Evolutionary conservation across 495 filamentous ascomycete genomes (phyloP).

Genomic region (Terfezia claveryi): DNA sequence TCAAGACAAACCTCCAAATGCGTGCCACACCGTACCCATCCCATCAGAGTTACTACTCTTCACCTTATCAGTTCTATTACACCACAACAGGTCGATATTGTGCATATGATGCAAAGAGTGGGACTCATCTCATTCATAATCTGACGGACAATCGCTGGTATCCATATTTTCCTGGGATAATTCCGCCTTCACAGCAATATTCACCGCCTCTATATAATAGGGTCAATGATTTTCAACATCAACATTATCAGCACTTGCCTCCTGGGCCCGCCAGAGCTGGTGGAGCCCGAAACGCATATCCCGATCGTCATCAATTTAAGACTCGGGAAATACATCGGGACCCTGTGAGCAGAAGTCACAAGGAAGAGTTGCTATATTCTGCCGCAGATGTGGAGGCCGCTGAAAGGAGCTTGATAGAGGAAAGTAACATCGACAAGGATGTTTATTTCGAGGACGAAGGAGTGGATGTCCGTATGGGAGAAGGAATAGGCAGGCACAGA

Average conservation of each 20-base stretch:
- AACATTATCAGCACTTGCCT: not conserved
- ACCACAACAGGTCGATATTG: not conserved
- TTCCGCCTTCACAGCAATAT: not conserved
- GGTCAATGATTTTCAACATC: not conserved
- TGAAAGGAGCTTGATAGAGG: not conserved
- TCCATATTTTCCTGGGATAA: not conserved
- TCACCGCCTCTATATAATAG: not conserved
- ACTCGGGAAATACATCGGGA: not conserved
- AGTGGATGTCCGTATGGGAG: not conserved
- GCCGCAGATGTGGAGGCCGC: not conserved
- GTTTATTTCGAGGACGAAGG: not conserved
- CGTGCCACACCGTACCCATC: too few relatives aligned
- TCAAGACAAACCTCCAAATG: too few relatives aligned
- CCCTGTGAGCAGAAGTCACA: not conserved
- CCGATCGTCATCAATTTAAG: not conserved
- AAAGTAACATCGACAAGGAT: not conserved
- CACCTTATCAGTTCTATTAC: not conserved
- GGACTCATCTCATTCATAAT: not conserved
- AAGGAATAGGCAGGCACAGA: not conserved
- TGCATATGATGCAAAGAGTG: not conserved
- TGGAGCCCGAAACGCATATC: not conserved
- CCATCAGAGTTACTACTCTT: not conserved
- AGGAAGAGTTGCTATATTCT: not conserved
- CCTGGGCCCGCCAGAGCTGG: not conserved
- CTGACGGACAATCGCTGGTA: not conserved